phyloP scores from a whole-genome alignment of 2,329 filamentous ascomycete genomes.

The Sporothrix curviconia region DNA sequence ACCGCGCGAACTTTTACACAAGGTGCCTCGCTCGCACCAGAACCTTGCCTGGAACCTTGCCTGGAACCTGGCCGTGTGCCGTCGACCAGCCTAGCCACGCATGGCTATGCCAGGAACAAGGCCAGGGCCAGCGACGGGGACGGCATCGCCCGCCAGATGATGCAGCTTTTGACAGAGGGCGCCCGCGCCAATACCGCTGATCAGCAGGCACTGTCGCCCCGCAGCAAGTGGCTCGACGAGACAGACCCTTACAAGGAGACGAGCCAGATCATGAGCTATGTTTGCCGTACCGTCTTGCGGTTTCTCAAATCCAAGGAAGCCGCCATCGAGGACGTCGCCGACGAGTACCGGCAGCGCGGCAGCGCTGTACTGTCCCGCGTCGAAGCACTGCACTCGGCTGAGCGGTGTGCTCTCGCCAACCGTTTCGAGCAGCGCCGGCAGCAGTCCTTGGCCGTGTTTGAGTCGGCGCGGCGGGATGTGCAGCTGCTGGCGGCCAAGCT shows the following conservation, averaged over 20 bases:
- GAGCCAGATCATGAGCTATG: constrained; percentile 18
- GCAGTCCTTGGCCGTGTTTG: not conserved
- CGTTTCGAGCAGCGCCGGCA: constrained; percentile 4
- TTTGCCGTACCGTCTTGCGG: constrained; percentile 19
- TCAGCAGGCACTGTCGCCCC: not conserved
- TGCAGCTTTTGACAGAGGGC: constrained; percentile 6
- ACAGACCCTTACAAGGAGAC: constrained; percentile 17
- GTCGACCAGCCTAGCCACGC: no score
- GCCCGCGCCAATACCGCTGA: not conserved
- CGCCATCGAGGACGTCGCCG: constrained; percentile 18
- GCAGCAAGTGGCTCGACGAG: constrained; percentile 15
- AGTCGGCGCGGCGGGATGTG: constrained; percentile 3
- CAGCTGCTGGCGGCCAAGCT: not conserved
- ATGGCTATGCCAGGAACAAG: no score
- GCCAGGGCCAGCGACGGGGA: not conserved
- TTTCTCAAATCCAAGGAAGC: constrained; percentile 20
- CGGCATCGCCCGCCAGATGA: constrained; percentile 14
- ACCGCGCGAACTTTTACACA: no score
- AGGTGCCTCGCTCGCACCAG: no score
- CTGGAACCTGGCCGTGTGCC: no score
- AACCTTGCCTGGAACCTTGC: no score
- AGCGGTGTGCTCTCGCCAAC: not conserved
- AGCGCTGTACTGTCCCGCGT: constrained; percentile 3
- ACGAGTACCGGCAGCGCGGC: constrained; percentile 18
- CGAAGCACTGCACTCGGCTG: constrained; percentile 3